A percentile compares a stretch with the other conserved stretches of the same genome.
phyloP scores from a whole-genome alignment of 2,329 filamentous ascomycete species.

The Dothideomycetes sp. region DNA sequence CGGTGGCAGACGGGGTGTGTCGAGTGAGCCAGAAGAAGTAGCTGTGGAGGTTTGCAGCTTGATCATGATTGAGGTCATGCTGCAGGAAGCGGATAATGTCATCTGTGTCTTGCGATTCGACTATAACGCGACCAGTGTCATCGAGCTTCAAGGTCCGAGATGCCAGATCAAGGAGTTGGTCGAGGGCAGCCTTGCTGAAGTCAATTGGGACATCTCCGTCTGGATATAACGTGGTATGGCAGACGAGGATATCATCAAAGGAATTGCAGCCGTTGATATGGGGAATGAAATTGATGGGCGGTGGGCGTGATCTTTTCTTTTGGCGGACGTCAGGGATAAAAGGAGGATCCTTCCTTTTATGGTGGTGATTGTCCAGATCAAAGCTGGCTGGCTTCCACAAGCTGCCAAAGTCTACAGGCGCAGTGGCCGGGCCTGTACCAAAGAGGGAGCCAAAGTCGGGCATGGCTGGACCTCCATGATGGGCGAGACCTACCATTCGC shows the following conservation, averaged over 20 bases:
- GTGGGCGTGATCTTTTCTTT: background rate
- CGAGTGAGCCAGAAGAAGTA: background rate
- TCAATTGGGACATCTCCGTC: background rate
- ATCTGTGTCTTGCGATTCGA: no score
- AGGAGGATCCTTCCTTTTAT: no score
- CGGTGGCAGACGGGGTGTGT: background rate
- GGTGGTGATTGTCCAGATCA: background rate
- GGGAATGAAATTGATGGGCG: no score
- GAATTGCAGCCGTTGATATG: no score
- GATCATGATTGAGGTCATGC: slow-evolving; percentile 3
- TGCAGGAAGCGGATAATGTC: slow-evolving; percentile 5
- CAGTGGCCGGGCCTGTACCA: slow-evolving; percentile 14
- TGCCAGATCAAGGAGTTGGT: background rate
- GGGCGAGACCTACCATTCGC: slow-evolving; percentile 40
- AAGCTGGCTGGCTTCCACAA: slow-evolving; percentile 3
- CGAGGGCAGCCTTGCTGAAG: slow-evolving; percentile 5
- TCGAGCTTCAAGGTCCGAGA: background rate
- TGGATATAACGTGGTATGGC: background rate
- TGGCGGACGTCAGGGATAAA: background rate
- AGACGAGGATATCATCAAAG: background rate
- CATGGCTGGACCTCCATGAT: slow-evolving; percentile 13
- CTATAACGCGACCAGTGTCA: background rate
- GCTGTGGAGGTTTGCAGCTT: background rate
- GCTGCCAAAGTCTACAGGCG: slow-evolving; percentile 4
- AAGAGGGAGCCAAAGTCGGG: slow-evolving; percentile 19